phyloP scores from a whole-genome alignment of 768 basidiomycete species.

The Suillus variegatus region DNA sequence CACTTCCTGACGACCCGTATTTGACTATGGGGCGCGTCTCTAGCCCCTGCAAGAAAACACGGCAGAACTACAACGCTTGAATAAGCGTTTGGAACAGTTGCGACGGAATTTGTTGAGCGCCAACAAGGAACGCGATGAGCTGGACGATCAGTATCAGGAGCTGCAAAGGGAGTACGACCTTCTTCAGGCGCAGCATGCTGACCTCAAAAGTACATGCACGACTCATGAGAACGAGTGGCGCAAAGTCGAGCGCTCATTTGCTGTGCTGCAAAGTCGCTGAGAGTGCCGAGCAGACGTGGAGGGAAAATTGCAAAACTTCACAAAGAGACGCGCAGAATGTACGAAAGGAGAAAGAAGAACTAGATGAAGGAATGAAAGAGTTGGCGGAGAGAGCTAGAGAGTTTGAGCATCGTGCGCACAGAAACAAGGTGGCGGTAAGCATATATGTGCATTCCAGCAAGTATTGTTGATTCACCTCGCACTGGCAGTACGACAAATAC shows the following conservation, averaged over 20 bases:
- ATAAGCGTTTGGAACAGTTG: neutral
- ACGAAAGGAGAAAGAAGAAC: neutral
- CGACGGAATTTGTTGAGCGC: too few species aligned
- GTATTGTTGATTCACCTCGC: neutral
- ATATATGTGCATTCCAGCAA: neutral
- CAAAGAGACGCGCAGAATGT: neutral
- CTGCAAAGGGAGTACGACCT: conserved; percentile 17
- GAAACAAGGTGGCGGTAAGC: conserved; percentile 25
- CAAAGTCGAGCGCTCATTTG: neutral
- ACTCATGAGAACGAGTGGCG: neutral
- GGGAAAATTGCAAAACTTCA: neutral
- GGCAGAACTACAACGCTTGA: conserved; percentile 3
- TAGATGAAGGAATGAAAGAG: neutral
- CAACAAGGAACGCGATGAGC: neutral
- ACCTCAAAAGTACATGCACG: neutral
- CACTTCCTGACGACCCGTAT: neutral
- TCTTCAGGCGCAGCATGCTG: conserved; percentile 15
- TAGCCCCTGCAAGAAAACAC: conserved; percentile 8
- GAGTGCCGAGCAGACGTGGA: neutral
- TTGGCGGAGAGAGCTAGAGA: conserved; percentile 20
- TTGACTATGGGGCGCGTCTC: neutral
- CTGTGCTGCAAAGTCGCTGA: neutral
- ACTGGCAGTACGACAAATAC: conserved; percentile 20
- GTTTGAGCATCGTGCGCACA: conserved; percentile 23
- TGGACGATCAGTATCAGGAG: conserved; percentile 10